A percentile compares a stretch with the other conserved stretches of the same genome.
Conservation (phyloP, 805 yeast species). For the Barnettozyma sp. region DNA sequence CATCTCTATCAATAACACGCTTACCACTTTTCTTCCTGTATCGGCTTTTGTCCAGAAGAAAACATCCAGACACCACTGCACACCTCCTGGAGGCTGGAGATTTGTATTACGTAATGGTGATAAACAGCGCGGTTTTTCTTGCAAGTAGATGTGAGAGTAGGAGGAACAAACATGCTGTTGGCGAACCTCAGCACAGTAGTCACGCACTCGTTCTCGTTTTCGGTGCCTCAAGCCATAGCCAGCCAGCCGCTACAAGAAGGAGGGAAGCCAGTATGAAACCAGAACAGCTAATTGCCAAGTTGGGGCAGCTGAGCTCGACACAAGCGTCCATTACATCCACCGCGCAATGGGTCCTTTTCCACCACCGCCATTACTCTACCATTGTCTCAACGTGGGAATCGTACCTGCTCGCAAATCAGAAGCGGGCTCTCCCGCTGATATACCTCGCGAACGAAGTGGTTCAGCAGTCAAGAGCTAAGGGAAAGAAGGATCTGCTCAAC, state of each 20-base stretch:
- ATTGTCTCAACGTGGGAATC: slow-evolving; percentile 49
- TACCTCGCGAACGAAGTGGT: slow-evolving; percentile 78
- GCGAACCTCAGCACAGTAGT: too few species aligned
- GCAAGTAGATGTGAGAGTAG: too few species aligned
- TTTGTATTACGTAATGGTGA: too few species aligned
- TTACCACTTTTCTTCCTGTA: too few species aligned
- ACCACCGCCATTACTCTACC: slow-evolving; percentile 48
- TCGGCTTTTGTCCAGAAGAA: too few species aligned
- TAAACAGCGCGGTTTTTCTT: too few species aligned
- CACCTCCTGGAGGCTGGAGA: too few species aligned
- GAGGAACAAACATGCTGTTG: too few species aligned
- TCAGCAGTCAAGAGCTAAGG: slow-evolving; percentile 65
- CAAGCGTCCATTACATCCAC: slow-evolving; percentile 70
- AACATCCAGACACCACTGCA: too few species aligned
- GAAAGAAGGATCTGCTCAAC: slow-evolving; percentile 48
- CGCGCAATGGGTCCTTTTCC: slow-evolving; percentile 68
- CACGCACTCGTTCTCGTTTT: too few species aligned
- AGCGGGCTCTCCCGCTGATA: slow-evolving; percentile 48
- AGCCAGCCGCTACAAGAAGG: not conserved
- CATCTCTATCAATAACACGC: too few species aligned
- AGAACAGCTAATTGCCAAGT: slow-evolving; percentile 39
- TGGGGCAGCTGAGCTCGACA: slow-evolving; percentile 46
- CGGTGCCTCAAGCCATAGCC: not conserved
- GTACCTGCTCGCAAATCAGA: slow-evolving; percentile 29
- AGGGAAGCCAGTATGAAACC: slow-evolving; percentile 21